Percentiles rank a stretch among this genome's conserved stretches.
phyloP scores from a whole-genome alignment of 768 basidiomycete genomes.

The Lentinula lateritia region DNA sequence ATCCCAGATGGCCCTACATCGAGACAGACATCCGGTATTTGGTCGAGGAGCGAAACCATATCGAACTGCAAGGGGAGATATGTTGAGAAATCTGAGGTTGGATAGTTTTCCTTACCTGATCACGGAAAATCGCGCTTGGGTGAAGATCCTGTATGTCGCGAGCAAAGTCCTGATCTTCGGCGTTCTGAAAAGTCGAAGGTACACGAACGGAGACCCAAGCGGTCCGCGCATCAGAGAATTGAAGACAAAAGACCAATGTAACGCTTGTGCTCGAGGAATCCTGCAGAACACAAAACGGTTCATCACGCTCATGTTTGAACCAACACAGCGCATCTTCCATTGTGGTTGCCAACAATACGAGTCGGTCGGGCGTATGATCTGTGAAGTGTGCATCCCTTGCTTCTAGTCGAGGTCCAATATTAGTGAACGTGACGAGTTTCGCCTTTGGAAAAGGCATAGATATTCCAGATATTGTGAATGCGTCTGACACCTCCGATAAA shows the following conservation, averaged over 20 bases:
- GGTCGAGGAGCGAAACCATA: not conserved
- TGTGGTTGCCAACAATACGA: not conserved
- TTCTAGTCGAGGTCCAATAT: not conserved
- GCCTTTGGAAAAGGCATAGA: not conserved
- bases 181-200: too few relatives aligned
- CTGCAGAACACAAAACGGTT: not conserved
- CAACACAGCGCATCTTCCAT: not conserved
- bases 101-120: not conserved
- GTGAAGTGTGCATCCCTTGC: not conserved
- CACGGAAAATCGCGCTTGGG: not conserved
- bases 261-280: not conserved
- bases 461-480: not conserved
- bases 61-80: not conserved
- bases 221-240: not conserved
- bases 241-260: not conserved
- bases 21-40: not conserved
- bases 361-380: not conserved
- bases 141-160: too few relatives aligned
- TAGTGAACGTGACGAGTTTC: not conserved
- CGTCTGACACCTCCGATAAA: not conserved
- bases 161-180: too few relatives aligned
- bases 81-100: too few relatives aligned
- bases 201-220: too few relatives aligned
- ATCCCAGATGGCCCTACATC: not conserved
- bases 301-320: not conserved